A percentile compares a stretch with the other conserved stretches of the same genome.
Evolutionary conservation across 2,329 filamentous ascomycete genomes (phyloP).

Genomic region (Colletotrichum viniferum): DNA sequence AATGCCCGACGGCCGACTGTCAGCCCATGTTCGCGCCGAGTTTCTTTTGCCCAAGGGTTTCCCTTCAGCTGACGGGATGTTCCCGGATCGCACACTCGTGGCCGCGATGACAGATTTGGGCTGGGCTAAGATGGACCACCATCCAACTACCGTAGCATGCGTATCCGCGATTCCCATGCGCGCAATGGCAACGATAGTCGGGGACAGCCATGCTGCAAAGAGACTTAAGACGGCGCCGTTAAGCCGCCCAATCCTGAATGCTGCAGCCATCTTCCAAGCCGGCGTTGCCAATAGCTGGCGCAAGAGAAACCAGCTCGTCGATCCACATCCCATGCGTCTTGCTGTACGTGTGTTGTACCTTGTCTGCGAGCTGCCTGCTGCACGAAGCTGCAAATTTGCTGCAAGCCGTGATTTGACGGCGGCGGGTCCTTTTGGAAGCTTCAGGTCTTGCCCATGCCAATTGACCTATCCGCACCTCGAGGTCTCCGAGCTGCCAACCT

Average conservation of each 20-base stretch:
- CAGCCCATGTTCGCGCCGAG: background rate
- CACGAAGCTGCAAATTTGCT: constrained; percentile 7
- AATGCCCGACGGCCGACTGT: background rate
- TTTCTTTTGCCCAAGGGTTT: background rate
- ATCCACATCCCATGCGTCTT: constrained; percentile 10
- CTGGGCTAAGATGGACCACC: background rate
- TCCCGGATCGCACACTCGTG: constrained; percentile 1
- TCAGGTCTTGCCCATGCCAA: background rate
- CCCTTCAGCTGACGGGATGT: background rate
- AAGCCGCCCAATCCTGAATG: background rate
- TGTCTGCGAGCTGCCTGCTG: background rate
- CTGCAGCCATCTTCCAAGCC: constrained; percentile 8
- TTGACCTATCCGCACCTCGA: background rate
- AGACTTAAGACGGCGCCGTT: background rate
- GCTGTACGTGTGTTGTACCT: background rate
- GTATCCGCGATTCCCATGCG: constrained; percentile 4
- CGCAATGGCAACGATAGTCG: background rate
- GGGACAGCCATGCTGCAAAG: background rate
- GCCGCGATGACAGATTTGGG: background rate
- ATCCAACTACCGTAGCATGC: background rate
- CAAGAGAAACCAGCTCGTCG: background rate
- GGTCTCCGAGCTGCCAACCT: background rate
- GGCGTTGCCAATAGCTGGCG: background rate
- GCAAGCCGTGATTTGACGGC: constrained; percentile 1
- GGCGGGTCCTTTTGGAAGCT: background rate